Evolutionary conservation across 768 basidiomycete species (phyloP), one percentile per base, ranked within the genome.

Genomic region (Podaxis rugospora): DNA sequence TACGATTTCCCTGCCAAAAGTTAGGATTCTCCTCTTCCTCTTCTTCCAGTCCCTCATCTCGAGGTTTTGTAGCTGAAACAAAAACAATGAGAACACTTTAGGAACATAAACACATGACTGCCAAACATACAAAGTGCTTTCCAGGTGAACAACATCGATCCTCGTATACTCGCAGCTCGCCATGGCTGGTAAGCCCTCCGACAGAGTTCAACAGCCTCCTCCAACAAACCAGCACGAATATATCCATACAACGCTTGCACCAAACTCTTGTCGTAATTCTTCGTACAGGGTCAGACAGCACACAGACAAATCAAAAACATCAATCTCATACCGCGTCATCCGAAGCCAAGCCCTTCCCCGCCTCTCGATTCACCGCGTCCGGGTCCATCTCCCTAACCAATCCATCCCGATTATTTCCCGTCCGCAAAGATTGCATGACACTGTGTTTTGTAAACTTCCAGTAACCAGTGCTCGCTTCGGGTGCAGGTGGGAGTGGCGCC

Each of bases 161-260:
- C 96, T 5, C 90, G 86, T 46, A 98, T 84, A 58, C 87, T 90
- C 1, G 95, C 93, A 2, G 93, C 93, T 23, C 94, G 81, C 96
- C 95, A 98, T 0, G 93, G 90, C 64, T 95, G 92, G 63, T 93
- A 88, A 0, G 90, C 89, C 66, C 84, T 85, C 64, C 87, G 77
- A 69, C 93, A 95, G 16, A 93, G 74, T 36, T 92, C 88, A 3
- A 95, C 78, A 0, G 95, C 96, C 10, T 92, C 88, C 10, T 91
- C 91, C 28, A 96, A 72, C 61, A 87, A 77, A n/a, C 95, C 95
- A 4, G 90, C 87, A 42, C 95, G 86, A 2, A 98, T 79, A 63
- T 89, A 88, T 25, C 87, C 83, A 72, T 91, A 96, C 21, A 98
- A 70, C 0, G 89, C 85, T 65, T 93, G 87, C 0, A 86, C 75